These are phyloP conservation scores for Camelina laxa DNA, from an alignment of 345 rosid species.

Conservation along the genomic window DNA sequence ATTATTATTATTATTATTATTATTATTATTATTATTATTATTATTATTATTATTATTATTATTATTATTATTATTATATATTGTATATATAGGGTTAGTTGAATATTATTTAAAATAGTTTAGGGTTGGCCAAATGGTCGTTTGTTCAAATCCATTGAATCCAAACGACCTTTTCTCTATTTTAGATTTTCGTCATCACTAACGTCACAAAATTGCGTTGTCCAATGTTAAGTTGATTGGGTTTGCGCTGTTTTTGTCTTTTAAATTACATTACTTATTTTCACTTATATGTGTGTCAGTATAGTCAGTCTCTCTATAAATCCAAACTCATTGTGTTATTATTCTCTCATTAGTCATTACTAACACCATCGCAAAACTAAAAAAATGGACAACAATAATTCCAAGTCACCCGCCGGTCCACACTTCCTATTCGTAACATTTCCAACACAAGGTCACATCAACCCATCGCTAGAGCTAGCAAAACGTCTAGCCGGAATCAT, in stretches of 20 bases:
- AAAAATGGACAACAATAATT: constrained; percentile 2
- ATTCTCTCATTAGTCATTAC: too few relatives aligned
- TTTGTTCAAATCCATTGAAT: constrained; percentile 18
- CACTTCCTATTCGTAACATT: constrained; percentile 57
- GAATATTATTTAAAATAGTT: neutral
- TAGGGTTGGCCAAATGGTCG: constrained; percentile 1
- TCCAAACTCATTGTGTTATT: neutral
- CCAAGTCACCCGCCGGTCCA: constrained; percentile 23
- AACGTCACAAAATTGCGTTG: constrained; percentile 35
- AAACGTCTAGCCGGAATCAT: constrained; percentile 51
- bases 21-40: too few relatives aligned
- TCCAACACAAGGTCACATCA: constrained; percentile 72
- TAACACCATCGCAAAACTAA: neutral
- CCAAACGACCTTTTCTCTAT: constrained; percentile 13
- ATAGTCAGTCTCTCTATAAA: constrained; percentile 5
- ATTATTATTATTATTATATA: too few relatives aligned
- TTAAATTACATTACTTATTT: too few relatives aligned
- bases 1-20: too few relatives aligned
- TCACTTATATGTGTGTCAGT: constrained; percentile 20
- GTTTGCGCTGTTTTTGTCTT: neutral
- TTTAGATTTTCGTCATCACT: constrained; percentile 39
- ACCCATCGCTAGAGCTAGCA: constrained; percentile 64
- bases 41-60: too few relatives aligned
- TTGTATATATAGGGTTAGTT: neutral
- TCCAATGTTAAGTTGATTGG: neutral